phyloP scores from a whole-genome alignment of 1,139 yeast species.

The Geotrichum candidum region DNA sequence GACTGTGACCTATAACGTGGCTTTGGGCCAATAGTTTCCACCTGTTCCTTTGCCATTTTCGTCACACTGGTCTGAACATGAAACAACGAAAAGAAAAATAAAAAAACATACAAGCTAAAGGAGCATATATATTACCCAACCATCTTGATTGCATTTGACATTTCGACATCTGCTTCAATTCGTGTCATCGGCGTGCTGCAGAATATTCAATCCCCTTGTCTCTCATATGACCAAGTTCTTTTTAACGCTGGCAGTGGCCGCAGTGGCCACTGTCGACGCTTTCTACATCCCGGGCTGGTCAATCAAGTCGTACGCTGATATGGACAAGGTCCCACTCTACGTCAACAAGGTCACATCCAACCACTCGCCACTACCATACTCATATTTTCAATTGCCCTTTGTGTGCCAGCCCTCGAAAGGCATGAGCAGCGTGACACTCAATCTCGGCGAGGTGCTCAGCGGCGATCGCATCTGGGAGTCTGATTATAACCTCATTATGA shows the following conservation, averaged over 20 bases:
- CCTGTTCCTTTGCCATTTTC: not conserved
- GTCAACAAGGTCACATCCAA: slow-evolving; percentile 79
- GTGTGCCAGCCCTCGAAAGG: slow-evolving; percentile 63
- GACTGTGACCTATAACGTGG: not conserved
- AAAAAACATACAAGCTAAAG: not conserved
- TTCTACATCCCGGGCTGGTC: slow-evolving; percentile 29
- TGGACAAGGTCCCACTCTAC: slow-evolving; percentile 61
- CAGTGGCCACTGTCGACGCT: slow-evolving; percentile 14
- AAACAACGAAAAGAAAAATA: not conserved
- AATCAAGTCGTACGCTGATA: slow-evolving; percentile 35
- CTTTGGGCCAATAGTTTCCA: not conserved
- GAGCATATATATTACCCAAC: not conserved
- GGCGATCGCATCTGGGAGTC: slow-evolving; percentile 81
- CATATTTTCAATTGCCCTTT: slow-evolving; percentile 72
- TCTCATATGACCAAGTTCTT: slow-evolving; percentile 5
- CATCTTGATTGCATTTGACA: not conserved
- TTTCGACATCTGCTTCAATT: not conserved
- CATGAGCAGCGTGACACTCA: slow-evolving; percentile 56
- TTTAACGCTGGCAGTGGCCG: slow-evolving; percentile 8
- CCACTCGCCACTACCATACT: slow-evolving; percentile 68
- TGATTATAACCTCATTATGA: slow-evolving; percentile 57
- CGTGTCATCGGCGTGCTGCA: not conserved
- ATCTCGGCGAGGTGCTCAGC: slow-evolving; percentile 68
- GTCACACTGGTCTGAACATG: not conserved
- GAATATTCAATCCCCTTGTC: not conserved